A percentile compares a stretch with the other conserved stretches of the same genome.
Conservation (phyloP, 257 asterid genomes). For the Dorcoceras hygrometricum region DNA sequence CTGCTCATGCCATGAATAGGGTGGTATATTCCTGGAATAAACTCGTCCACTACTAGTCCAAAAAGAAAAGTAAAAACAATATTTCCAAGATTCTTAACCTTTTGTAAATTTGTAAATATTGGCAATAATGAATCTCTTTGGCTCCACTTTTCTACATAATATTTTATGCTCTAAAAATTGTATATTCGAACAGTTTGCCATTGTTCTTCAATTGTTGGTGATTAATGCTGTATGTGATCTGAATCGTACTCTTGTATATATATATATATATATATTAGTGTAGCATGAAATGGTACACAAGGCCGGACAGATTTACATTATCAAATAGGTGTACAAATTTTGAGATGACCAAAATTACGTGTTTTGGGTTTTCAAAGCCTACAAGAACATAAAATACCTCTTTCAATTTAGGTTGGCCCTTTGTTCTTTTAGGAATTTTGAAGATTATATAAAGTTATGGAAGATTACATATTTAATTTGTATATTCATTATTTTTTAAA, state of each 20-base stretch:
- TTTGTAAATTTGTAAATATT: background rate
- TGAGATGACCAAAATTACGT: too few species aligned
- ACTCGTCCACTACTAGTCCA: background rate
- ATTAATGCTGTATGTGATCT: too few species aligned
- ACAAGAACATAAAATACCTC: too few species aligned
- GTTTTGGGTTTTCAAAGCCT: too few species aligned
- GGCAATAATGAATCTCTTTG: background rate
- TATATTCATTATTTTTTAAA: too few species aligned
- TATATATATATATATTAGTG: too few species aligned
- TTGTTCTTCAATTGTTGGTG: background rate
- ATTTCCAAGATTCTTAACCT: background rate
- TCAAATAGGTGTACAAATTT: too few species aligned
- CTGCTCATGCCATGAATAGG: background rate
- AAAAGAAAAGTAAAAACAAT: background rate
- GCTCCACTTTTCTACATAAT: background rate
- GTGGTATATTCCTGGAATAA: background rate
- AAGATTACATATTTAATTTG: too few species aligned
- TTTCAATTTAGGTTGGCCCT: background rate
- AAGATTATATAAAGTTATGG: too few species aligned
- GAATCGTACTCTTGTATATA: background rate
- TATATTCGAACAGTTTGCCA: background rate
- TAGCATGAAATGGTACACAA: background rate
- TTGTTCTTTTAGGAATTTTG: background rate
- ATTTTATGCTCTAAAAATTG: background rate
- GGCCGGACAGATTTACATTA: too few species aligned